Base-by-base conservation (phyloP, 208 protist species). In the Wallacemonas sp. region DNA sequence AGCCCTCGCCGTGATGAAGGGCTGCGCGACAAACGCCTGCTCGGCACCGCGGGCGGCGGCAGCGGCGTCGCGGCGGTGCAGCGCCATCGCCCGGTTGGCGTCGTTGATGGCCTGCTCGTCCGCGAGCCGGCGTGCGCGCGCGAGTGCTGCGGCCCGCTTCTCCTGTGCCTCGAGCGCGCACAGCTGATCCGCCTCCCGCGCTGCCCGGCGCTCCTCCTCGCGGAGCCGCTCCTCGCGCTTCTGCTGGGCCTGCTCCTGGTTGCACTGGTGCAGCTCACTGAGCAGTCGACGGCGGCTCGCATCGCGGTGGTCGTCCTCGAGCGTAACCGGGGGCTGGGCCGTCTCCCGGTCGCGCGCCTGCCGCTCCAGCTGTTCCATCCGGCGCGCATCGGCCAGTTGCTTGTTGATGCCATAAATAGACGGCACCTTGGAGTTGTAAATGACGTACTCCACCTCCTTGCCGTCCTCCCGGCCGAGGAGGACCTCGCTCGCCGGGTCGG, bases 331-430 rank as follows among this genome's bases (percentile, higher is more conserved):
- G 3, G 45, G 38, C 50, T 57, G 12, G 20, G 20, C 18, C 23
- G 8, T 67, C 25, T 23, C 36, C 8, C 52, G 38, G n/a, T 50
- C 28, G 20, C 25, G 10, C 0, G 57, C 65, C 50, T 52, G 26
- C 25, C 22, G 38, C 41, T 44, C 70, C 22, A 32, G 41, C n/a
- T 57, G 42, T 18, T 76, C 65, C 5, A 38, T 38, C 29, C 61
- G 38, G 55, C 77, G 77, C n/a, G 61, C 49, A 59, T 91, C 76
- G 28, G 81, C 77, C 39, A 93, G 62, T 55, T 79, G 77, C 67
- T 76, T 73, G 72, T 93, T 89, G n/a, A 83, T 61, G 12, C 77
- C 87, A 36, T 79, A 62, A 62, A 89, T 81, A 2, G 79, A 91
- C 7, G 84, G 82, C 20, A 86, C 54, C 42, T 75, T 86, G 46